phyloP scores from a whole-genome alignment of 2,329 filamentous ascomycete species.

The Nemania bipapillata region DNA sequence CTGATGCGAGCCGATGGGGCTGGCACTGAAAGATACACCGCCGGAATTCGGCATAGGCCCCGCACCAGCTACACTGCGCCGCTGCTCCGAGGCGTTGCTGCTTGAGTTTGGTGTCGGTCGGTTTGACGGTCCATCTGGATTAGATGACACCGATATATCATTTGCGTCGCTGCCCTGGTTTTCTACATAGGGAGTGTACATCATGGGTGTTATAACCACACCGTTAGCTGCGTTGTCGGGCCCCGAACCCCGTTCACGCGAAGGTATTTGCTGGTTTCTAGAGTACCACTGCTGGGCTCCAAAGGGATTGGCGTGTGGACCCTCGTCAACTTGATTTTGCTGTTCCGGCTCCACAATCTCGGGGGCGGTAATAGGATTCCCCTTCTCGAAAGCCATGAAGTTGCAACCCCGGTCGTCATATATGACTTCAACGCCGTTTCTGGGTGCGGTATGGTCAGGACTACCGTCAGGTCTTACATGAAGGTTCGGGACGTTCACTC shows the following conservation, averaged over 20 bases:
- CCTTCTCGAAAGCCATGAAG: constrained; percentile 49
- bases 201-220: constrained; percentile 29
- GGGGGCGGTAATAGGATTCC: constrained; percentile 54
- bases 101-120: constrained; percentile 71
- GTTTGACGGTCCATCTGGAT: constrained; percentile 61
- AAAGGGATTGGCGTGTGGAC: constrained; percentile 25
- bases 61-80: constrained; percentile 44
- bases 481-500: constrained; percentile 14
- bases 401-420: constrained; percentile 53
- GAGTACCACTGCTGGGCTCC: constrained; percentile 53
- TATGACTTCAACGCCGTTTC: constrained; percentile 54
- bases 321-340: constrained; percentile 33
- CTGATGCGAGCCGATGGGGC: constrained; percentile 60
- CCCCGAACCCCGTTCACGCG: constrained; percentile 42
- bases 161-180: constrained; percentile 59
- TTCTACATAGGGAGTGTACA: constrained; percentile 53
- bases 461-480: constrained; percentile 8
- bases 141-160: constrained; percentile 62
- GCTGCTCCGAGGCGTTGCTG: constrained; percentile 58
- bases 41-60: constrained; percentile 55
- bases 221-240: constrained; percentile 31
- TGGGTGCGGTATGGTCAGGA: constrained; percentile 17
- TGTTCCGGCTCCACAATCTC: constrained; percentile 55
- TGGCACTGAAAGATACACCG: constrained; percentile 63
- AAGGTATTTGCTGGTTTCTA: constrained; percentile 55